Percentiles rank a stretch among this genome's conserved stretches.
Conservation (phyloP, 75 land plant genomes). For the Ceratopteris richardii region DNA sequence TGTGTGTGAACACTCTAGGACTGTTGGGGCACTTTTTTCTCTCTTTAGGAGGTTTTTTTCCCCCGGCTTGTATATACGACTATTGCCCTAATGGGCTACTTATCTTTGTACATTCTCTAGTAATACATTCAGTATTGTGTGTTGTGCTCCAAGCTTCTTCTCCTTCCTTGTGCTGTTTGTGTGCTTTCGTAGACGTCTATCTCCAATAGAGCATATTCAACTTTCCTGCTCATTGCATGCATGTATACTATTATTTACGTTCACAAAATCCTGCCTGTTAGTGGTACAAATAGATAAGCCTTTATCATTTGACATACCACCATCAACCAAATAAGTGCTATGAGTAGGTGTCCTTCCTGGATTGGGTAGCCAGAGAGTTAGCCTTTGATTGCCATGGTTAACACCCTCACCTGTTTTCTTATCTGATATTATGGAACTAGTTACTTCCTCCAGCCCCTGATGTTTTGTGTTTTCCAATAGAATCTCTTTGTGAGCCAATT, state of each 20-base stretch:
- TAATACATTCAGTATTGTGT: too few species aligned
- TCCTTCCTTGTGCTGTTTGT: too few species aligned
- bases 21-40: too few species aligned
- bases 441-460: conserved; percentile 20
- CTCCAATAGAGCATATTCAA: too few species aligned
- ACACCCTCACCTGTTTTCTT: conserved; percentile 21
- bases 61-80: too few species aligned
- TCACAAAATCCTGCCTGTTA: conserved; percentile 49
- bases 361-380: conserved; percentile 90
- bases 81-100: too few species aligned
- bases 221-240: too few species aligned
- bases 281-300: conserved; percentile 53
- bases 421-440: conserved; percentile 7
- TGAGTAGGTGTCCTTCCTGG: conserved; percentile 68
- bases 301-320: conserved; percentile 19
- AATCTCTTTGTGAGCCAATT: conserved; percentile 50
- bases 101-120: too few species aligned
- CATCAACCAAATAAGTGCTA: conserved; percentile 45
- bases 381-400: conserved; percentile 25
- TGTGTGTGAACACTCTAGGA: too few species aligned
- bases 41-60: too few species aligned
- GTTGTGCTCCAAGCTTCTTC: too few species aligned
- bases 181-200: too few species aligned
- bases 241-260: conserved; percentile 14
- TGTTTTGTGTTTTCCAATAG: conserved; percentile 28